Base-by-base conservation (phyloP, 345 rosid genomes). In the Eutrema heterophyllum region DNA sequence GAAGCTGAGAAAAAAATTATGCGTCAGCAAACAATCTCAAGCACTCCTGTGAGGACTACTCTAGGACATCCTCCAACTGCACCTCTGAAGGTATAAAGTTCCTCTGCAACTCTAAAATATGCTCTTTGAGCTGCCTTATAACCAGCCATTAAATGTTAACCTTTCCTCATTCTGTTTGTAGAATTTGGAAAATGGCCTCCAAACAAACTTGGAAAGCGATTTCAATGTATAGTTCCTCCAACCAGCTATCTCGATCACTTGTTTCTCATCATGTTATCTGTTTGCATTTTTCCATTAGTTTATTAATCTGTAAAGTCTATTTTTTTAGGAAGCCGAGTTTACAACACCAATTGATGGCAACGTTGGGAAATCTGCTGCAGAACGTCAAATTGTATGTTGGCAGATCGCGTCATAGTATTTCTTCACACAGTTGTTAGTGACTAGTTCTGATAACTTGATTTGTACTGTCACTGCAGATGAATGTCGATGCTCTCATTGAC, bases 141-240 rank as follows among this genome's bases (percentile, higher is more conserved):
- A 57, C 38, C 21, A 5, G 56, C 12, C 49, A 36, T 56, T 10
- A 53, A 50, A 51, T 79, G 15, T 44, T 58, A 58, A 46, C n/a
- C 57, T 53, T 33, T n/a, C 54, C 48, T 57, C 44, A 39, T 50
- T 15, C 38, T 63, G 60, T 65, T 80, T 79, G 81, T 91, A 92
- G 98, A 85, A 76, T 74, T 58, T 84, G 85, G 96, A 89, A 85
- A 96, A 96, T 85, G 99, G 99, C 78, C 86, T 86, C 84, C 88
- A 78, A 72, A 44, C 68, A 59, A 82, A 78, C 67, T 92, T 86
- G 74, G 91, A 78, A 75, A 81, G 40, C 73, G 81, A 64, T 71
- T 78, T 86, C 79, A 80, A 82, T 77, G 99, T 96, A 95, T 75
- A 49, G 14, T 50, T 59, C 53, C 38, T 55, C 69, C 30, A 61